phyloP scores from a whole-genome alignment of 192 early-diverging fungal species.

The Coemansia sp. region DNA sequence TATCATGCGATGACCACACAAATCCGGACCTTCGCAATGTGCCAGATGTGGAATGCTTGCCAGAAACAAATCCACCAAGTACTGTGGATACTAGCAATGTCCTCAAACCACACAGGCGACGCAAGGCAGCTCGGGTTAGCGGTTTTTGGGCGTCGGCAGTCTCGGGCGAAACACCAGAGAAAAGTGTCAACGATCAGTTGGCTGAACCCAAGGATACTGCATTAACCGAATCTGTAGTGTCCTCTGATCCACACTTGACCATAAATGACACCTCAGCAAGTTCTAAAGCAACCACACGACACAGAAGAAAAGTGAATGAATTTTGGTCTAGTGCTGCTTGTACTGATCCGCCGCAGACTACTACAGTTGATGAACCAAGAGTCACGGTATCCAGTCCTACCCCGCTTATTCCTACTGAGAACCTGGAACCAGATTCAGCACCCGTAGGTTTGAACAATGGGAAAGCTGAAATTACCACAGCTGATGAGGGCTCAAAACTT shows the following conservation, averaged over 20 bases:
- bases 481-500: neutral
- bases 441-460: neutral
- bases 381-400: neutral
- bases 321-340: slow-evolving; percentile 16
- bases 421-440: neutral
- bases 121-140: slow-evolving; percentile 13
- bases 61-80: neutral
- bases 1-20: slow-evolving; percentile 26
- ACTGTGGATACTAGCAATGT: neutral
- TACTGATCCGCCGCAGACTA: neutral
- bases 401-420: neutral
- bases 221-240: neutral
- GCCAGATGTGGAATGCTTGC: neutral
- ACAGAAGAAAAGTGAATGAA: slow-evolving; percentile 3
- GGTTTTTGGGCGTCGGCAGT: slow-evolving; percentile 25
- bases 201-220: neutral
- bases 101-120: neutral
- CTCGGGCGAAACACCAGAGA: neutral
- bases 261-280: neutral
- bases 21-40: slow-evolving; percentile 5
- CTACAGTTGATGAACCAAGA: neutral
- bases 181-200: neutral
- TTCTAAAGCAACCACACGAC: neutral
- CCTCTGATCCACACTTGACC: neutral
- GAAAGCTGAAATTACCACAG: neutral